phyloP scores from a whole-genome alignment of 2,329 filamentous ascomycete genomes.

The Xylariaceae sp. region DNA sequence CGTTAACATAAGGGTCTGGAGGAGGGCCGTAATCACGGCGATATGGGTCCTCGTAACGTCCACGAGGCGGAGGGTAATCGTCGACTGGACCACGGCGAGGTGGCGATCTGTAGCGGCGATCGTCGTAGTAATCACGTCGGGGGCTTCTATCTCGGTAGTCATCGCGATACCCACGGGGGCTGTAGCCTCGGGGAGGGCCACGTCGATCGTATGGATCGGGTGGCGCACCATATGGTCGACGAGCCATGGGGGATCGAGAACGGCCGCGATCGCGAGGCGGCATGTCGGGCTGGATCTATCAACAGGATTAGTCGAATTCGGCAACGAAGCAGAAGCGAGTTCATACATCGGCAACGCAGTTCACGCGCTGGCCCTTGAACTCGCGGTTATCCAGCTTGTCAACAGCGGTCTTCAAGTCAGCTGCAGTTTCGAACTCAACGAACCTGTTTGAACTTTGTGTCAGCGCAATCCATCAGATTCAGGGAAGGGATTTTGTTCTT shows the following conservation, averaged over 20 bases:
- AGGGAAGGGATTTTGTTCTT: constrained; percentile 33
- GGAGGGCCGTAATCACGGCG: constrained; percentile 60
- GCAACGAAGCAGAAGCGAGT: not conserved
- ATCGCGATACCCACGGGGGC: constrained; percentile 65
- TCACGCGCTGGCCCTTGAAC: constrained; percentile 86
- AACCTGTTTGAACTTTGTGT: constrained; percentile 54
- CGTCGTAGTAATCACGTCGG: constrained; percentile 83
- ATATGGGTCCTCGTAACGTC: constrained; percentile 75
- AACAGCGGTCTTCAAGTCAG: constrained; percentile 83
- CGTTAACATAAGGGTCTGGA: constrained; percentile 56
- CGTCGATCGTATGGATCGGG: constrained; percentile 80
- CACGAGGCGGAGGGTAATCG: constrained; percentile 68
- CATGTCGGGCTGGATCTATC: constrained; percentile 76
- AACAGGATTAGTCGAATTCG: not conserved
- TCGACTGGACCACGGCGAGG: constrained; percentile 68
- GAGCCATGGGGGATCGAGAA: constrained; percentile 68
- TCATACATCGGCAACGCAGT: constrained; percentile 82
- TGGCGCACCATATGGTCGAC: constrained; percentile 63
- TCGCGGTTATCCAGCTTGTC: constrained; percentile 91
- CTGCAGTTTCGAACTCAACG: constrained; percentile 93
- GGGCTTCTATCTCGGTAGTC: constrained; percentile 87
- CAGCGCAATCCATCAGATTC: not conserved
- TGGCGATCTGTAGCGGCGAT: constrained; percentile 76
- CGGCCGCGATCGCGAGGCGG: constrained; percentile 62
- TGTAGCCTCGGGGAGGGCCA: constrained; percentile 74